Percentiles rank a stretch among this genome's conserved stretches.
Evolutionary conservation across 495 filamentous ascomycete species (phyloP).

Genomic region (Gamarada debralockiae): DNA sequence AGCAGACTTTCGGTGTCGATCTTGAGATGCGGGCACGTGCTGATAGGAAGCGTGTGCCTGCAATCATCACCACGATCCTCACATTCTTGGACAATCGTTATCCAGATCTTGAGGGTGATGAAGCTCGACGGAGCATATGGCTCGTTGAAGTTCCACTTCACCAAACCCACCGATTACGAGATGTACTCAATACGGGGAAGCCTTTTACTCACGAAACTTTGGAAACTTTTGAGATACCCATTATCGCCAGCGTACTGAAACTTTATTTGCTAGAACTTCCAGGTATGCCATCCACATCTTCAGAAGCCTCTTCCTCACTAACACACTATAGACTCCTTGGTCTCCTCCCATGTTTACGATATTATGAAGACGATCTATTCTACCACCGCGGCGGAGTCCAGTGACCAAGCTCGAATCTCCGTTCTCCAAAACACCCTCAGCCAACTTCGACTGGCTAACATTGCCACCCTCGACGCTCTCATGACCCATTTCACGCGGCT

Average conservation of each 20-base stretch:
- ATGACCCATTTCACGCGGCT: slow-evolving; percentile 97
- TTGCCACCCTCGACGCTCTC: slow-evolving; percentile 95
- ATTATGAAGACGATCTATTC: slow-evolving; percentile 97
- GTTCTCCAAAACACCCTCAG: slow-evolving; percentile 95
- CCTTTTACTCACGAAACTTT: slow-evolving; percentile 70
- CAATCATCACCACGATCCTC: slow-evolving; percentile 87
- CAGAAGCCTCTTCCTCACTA: slow-evolving; percentile 23
- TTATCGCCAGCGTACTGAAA: slow-evolving; percentile 90
- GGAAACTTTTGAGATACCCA: slow-evolving; percentile 83
- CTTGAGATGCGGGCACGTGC: slow-evolving; percentile 89
- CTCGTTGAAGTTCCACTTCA: slow-evolving; percentile 83
- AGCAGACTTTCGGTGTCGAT: slow-evolving; percentile 97
- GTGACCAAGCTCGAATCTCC: slow-evolving; percentile 70
- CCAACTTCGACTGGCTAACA: slow-evolving; percentile 93
- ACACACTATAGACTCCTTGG: slow-evolving; percentile 71
- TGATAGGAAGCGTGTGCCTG: slow-evolving; percentile 90
- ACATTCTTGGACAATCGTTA: slow-evolving; percentile 96
- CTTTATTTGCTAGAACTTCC: slow-evolving; percentile 95
- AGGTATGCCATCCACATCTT: slow-evolving; percentile 48
- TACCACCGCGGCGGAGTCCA: slow-evolving; percentile 68
- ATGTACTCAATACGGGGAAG: slow-evolving; percentile 84
- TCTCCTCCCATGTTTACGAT: slow-evolving; percentile 98
- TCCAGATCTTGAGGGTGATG: slow-evolving; percentile 95
- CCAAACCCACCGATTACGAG: slow-evolving; percentile 80
- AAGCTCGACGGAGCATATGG: slow-evolving; percentile 90